Evolutionary conservation across 2,329 filamentous ascomycete species (phyloP), one percentile per base, ranked within the genome.

Genomic region (Tolypocladium pustulatum): DNA sequence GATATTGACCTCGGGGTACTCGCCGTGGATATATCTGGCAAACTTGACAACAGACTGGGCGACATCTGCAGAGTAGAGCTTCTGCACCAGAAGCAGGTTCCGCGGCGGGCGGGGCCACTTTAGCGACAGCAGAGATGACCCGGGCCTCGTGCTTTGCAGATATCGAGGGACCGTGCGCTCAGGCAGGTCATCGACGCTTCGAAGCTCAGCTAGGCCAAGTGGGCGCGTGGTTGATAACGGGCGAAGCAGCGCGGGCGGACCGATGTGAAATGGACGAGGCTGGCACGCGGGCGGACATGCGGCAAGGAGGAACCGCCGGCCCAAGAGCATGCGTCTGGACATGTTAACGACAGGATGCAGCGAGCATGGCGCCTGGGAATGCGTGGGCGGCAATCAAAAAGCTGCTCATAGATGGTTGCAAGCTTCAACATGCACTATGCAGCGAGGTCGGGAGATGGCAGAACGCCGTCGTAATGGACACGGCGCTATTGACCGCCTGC

Each of bases 1-100:
- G 55, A 97, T 79, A 66, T 90, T 88, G 62, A 92, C 83, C 57
- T 83, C 83, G 1, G 91, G 87, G 71, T 97, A 97, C 60, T 90
- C 90, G 61, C 78, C 80, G 64, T 86, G 83, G 60, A 97, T 82
- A 72, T 97, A 89, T 65, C 83, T 87, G 63, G 81, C 81, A 61
- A 85, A 84, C 61, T 76, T 75, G 63, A 82, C 68, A 32, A 81
- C 80, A 2, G 81, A 80, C 20, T 76, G 69, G 20, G 76, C 76
- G 20, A 84, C 82, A 13, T 79, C 73, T 0, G 79, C 76, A 1
- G 81, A 78, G 62, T 79, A 80, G 55, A 84, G 76, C 69, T 85
- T 85, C 49, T 82, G 81, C 59, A 85, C 80, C 46, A 85, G 73
- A 32, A 85, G 73, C 54, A 85, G 71, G 62, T 84, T 85, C 56